phyloP scores from a whole-genome alignment of 1,139 yeast genomes.

The Blastobotrys illinoisensis region DNA sequence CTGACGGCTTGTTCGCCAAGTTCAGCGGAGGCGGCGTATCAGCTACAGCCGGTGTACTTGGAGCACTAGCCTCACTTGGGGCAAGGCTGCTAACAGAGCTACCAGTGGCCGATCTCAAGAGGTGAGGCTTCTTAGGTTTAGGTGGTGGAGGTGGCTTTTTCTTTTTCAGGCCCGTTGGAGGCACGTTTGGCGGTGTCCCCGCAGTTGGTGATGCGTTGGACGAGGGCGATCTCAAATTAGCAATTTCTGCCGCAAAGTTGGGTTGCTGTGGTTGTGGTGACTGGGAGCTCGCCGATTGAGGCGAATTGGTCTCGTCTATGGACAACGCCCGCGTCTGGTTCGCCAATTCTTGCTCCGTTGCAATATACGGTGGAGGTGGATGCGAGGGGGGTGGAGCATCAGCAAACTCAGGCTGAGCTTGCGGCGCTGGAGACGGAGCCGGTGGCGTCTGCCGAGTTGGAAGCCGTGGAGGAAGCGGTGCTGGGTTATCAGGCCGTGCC shows the following conservation, averaged over 20 bases:
- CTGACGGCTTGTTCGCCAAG: conserved; percentile 7
- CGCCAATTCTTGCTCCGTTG: neutral
- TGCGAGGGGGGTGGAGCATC: neutral
- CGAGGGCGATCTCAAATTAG: conserved; percentile 15
- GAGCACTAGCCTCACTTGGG: neutral
- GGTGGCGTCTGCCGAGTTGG: conserved; percentile 11
- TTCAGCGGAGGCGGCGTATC: conserved; percentile 5
- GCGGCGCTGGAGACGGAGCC: neutral
- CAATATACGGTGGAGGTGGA: conserved; percentile 8
- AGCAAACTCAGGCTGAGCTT: conserved; percentile 3
- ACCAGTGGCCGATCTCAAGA: conserved; percentile 4
- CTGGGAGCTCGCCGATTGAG: neutral
- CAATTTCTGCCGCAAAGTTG: conserved; percentile 32
- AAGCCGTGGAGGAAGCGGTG: conserved; percentile 10
- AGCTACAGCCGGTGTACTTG: conserved; percentile 2
- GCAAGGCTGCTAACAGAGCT: conserved; percentile 3
- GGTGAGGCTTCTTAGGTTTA: conserved; percentile 26
- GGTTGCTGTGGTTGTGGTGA: conserved; percentile 15
- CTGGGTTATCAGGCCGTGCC: conserved; percentile 5
- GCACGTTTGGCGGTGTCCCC: conserved; percentile 9
- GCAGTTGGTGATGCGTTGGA: conserved; percentile 10
- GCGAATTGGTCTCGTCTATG: neutral
- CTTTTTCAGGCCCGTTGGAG: conserved; percentile 16
- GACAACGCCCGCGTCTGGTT: neutral
- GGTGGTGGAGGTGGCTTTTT: conserved; percentile 31